Evolutionary conservation across 2,329 filamentous ascomycete genomes (phyloP).

Genomic region (Tolypocladium amazonense): DNA sequence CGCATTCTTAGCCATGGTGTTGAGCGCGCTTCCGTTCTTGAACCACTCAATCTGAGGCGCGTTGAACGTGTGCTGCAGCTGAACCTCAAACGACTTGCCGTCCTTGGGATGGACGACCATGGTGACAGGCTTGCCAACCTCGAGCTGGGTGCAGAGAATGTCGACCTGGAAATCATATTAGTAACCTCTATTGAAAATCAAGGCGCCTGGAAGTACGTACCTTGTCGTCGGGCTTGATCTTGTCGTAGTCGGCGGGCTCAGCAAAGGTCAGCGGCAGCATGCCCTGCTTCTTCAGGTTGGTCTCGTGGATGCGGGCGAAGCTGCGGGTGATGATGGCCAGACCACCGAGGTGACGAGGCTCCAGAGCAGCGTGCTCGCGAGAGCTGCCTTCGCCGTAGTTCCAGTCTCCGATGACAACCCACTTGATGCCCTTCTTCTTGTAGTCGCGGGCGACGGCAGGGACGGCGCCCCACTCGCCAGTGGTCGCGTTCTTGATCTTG

Average conservation of each 20-base stretch:
- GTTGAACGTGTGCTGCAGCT: constrained; percentile 95
- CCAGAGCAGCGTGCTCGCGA: constrained; percentile 79
- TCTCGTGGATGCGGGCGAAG: constrained; percentile 99
- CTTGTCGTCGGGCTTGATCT: constrained; percentile 86
- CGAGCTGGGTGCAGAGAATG: constrained; percentile 78
- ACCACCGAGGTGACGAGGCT: constrained; percentile 85
- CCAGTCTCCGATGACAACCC: constrained; percentile 96
- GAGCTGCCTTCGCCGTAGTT: constrained; percentile 93
- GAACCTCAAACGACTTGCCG: constrained; percentile 68
- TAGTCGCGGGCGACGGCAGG: constrained; percentile 79
- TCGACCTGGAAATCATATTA: constrained; percentile 49
- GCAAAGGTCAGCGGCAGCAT: constrained; percentile 97
- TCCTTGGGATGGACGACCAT: constrained; percentile 87
- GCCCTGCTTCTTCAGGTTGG: constrained; percentile 99
- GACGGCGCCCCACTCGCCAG: constrained; percentile 65
- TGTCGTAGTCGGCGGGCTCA: constrained; percentile 94
- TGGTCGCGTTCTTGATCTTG: constrained; percentile 86
- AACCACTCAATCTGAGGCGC: constrained; percentile 98
- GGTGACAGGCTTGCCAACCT: constrained; percentile 85
- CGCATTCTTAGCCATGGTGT: constrained; percentile 83
- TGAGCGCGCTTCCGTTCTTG: constrained; percentile 92
- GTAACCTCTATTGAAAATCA: background rate
- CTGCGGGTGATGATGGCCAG: constrained; percentile 91
- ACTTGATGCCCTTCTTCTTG: constrained; percentile 64
- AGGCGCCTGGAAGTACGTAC: constrained; percentile 24